phyloP scores from a whole-genome alignment of 345 rosid genomes.

The Lenwebbia sp. region DNA sequence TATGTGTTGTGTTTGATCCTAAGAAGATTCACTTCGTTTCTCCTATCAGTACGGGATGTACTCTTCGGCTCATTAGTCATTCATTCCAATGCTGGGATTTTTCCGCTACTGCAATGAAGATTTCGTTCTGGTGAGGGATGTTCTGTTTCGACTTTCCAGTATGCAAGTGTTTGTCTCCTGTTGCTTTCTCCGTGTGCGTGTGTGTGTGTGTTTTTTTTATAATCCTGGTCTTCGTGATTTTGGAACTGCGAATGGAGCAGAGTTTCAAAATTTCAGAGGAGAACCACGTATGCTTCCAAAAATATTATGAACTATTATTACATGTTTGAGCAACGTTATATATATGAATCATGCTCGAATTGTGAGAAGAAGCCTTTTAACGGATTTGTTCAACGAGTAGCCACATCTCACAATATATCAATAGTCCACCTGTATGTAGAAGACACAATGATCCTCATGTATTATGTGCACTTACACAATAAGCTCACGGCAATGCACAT shows the following conservation, averaged over 20 bases:
- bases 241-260: rapidly evolving
- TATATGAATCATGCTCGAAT: neutral
- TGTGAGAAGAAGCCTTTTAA: neutral
- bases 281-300: neutral
- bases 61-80: neutral
- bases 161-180: neutral
- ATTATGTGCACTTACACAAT: neutral
- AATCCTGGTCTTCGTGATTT: neutral
- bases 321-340: neutral
- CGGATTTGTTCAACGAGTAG: neutral
- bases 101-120: neutral
- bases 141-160: neutral
- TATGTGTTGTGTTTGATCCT: neutral
- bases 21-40: neutral
- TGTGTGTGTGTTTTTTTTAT: neutral
- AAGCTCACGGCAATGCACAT: neutral
- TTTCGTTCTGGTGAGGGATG: neutral
- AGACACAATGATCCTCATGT: neutral
- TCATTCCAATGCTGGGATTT: neutral
- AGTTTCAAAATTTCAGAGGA: neutral
- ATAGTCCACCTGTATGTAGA: neutral
- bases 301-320: neutral
- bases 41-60: neutral
- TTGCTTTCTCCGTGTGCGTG: neutral
- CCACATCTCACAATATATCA: neutral